Percentiles rank a stretch among this genome's conserved stretches.
Conservation (phyloP, 257 asterid genomes). For the Verbascum thapsus region DNA sequence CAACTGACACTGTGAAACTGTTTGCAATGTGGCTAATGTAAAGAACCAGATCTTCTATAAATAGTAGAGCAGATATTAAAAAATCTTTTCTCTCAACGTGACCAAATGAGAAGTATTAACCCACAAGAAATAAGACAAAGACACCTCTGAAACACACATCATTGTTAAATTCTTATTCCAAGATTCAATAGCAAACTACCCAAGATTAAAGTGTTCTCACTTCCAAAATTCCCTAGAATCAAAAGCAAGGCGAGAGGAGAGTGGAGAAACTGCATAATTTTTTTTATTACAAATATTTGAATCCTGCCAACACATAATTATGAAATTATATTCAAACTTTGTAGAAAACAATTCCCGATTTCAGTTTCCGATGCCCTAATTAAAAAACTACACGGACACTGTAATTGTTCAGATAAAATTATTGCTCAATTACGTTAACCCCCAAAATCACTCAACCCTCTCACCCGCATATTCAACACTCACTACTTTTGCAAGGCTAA, state of each 20-base stretch:
- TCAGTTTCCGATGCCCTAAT: constrained; percentile 16
- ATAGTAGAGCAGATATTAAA: background rate
- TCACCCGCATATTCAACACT: too few relatives aligned
- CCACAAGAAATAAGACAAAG: constrained; percentile 28
- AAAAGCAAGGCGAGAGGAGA: background rate
- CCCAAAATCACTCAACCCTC: background rate
- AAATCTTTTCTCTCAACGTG: background rate
- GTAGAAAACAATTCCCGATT: constrained; percentile 9
- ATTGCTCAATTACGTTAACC: background rate
- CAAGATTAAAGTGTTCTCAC: background rate
- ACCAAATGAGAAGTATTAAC: background rate
- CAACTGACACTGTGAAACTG: constrained; percentile 7
- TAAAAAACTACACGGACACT: background rate
- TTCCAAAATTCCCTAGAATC: constrained; percentile 1
- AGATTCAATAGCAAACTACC: background rate
- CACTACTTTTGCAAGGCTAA: too few relatives aligned
- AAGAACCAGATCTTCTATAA: background rate
- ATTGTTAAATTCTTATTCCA: background rate
- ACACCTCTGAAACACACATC: constrained; percentile 22
- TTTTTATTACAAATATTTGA: background rate
- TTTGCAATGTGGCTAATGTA: constrained; percentile 9
- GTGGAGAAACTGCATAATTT: background rate
- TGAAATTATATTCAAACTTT: background rate
- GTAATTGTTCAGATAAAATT: background rate
- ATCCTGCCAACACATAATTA: constrained; percentile 9